phyloP scores from a whole-genome alignment of 768 basidiomycete genomes.

The Mycena galopus region DNA sequence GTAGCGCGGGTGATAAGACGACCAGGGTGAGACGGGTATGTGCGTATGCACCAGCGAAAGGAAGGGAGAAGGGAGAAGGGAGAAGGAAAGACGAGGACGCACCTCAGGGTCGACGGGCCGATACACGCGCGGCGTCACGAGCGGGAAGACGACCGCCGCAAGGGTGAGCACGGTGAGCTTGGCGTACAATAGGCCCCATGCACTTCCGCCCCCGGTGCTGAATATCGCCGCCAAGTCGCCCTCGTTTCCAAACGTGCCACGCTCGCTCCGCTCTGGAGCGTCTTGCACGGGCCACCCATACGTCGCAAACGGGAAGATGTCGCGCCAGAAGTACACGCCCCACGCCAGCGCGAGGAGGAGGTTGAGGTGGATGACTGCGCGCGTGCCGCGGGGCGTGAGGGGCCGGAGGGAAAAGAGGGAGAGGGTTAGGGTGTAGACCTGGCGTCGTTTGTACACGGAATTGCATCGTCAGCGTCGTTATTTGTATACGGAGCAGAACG shows the following conservation, averaged over 20 bases:
- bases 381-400: background rate
- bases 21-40: no score
- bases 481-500: background rate
- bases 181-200: slow-evolving; percentile 56
- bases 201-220: no score
- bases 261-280: no score
- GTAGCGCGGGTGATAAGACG: no score
- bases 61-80: no score
- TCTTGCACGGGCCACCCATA: slow-evolving; percentile 61
- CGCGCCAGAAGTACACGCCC: slow-evolving; percentile 66
- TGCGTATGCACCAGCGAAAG: no score
- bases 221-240: no score
- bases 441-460: no score
- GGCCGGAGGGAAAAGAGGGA: background rate
- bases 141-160: slow-evolving; percentile 62
- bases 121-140: slow-evolving; percentile 67
- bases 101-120: slow-evolving; percentile 65
- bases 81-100: no score
- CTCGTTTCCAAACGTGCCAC: no score
- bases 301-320: slow-evolving; percentile 71
- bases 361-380: slow-evolving; percentile 41
- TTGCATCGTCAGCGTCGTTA: no score
- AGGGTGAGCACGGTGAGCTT: slow-evolving; percentile 60
- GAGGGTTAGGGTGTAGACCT: slow-evolving; percentile 28
- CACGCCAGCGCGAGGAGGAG: slow-evolving; percentile 47